These are phyloP conservation scores for Pichia terricola DNA, from an alignment of 1,139 yeast species.

Conservation along the genomic window DNA sequence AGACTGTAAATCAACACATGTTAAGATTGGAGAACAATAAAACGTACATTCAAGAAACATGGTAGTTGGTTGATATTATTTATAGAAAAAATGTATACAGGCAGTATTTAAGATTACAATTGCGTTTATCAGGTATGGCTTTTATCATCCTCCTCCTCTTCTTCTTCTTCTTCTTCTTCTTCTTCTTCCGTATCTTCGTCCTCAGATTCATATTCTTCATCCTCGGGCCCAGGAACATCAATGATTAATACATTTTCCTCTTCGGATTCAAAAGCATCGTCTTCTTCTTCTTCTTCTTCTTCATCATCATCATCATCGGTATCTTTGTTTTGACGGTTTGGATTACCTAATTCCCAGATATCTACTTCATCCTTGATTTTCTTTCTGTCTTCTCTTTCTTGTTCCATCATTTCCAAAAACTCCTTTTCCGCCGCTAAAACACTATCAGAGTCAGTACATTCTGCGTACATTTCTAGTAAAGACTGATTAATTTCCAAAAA, in stretches of 20 bases:
- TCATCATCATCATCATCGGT: conserved; percentile 19
- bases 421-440: conserved; percentile 64
- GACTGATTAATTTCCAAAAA: conserved; percentile 79
- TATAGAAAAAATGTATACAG: not conserved
- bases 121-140: not conserved
- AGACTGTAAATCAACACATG: conserved; percentile 43
- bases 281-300: conserved; percentile 25
- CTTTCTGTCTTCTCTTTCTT: conserved; percentile 59
- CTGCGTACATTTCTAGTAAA: conserved; percentile 59
- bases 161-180: not conserved
- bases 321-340: conserved; percentile 35
- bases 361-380: conserved; percentile 44
- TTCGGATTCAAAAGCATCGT: conserved; percentile 9
- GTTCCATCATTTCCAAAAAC: conserved; percentile 63
- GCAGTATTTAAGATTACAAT: not conserved
- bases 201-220: conserved; percentile 1
- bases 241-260: conserved; percentile 9
- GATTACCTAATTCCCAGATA: conserved; percentile 73
- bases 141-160: not conserved
- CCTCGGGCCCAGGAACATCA: conserved; percentile 10
- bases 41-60: conserved; percentile 82
- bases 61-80: conserved; percentile 37
- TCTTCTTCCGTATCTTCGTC: not conserved
- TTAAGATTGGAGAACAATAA: conserved; percentile 53
- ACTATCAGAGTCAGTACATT: conserved; percentile 75